Evolutionary conservation across 257 asterid genomes (phyloP).

Genomic region (Penstemon newberryi): DNA sequence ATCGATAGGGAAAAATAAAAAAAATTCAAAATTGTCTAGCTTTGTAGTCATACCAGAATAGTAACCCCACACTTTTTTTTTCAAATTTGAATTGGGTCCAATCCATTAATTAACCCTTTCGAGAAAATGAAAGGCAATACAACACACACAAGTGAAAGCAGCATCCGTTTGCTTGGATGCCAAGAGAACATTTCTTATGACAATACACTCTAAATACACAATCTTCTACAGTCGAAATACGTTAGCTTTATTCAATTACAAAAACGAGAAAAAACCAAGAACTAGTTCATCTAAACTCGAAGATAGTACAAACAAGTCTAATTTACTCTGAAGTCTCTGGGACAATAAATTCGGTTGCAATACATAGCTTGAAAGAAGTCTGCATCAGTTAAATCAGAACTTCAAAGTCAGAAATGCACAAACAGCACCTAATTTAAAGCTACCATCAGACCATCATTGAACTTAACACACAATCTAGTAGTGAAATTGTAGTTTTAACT

Average conservation of each 20-base stretch:
- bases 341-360: constrained; percentile 8
- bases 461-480: not conserved
- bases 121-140: not conserved
- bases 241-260: constrained; percentile 17
- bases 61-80: too few relatives aligned
- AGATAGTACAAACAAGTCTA: constrained; percentile 22
- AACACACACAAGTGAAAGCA: not conserved
- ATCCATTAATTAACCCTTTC: not conserved
- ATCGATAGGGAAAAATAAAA: too few relatives aligned
- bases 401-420: not conserved
- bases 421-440: not conserved
- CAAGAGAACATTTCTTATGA: constrained; percentile 22
- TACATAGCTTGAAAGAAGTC: constrained; percentile 19
- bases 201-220: constrained; percentile 24
- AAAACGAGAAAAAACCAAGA: constrained; percentile 7
- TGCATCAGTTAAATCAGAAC: constrained; percentile 15
- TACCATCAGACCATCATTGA: not conserved
- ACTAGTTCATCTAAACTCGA: constrained; percentile 30
- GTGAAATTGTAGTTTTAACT: not conserved
- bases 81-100: too few relatives aligned
- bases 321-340: constrained; percentile 23
- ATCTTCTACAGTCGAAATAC: constrained; percentile 24
- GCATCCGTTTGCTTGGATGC: not conserved
- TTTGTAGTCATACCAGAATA: not conserved
- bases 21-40: too few relatives aligned